Conservation (phyloP, 2,329 filamentous ascomycete genomes). For the Cladosporium phlei region DNA sequence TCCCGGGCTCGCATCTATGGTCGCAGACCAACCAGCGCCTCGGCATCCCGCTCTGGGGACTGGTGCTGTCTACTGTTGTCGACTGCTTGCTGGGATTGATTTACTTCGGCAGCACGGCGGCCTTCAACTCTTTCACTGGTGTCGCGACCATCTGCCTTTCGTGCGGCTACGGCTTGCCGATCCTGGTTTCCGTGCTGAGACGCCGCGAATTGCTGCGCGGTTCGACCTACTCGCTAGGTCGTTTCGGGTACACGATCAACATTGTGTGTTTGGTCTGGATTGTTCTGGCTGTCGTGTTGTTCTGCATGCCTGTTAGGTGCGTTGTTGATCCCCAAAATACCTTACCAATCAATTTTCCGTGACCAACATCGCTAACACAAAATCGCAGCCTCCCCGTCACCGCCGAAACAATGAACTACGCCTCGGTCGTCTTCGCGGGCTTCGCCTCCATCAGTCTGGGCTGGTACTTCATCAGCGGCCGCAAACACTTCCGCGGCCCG, state of each 20-base stretch:
- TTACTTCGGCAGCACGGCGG: conserved; percentile 71
- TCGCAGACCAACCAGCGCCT: conserved; percentile 57
- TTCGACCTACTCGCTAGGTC: conserved; percentile 64
- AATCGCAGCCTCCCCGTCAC: conserved; percentile 12
- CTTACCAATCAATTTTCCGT: too few relatives aligned
- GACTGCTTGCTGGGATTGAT: conserved; percentile 70
- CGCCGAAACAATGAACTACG: conserved; percentile 34
- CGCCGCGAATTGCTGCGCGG: conserved; percentile 61
- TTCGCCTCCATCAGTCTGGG: conserved; percentile 31
- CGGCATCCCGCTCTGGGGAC: conserved; percentile 65
- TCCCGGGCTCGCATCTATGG: conserved; percentile 41
- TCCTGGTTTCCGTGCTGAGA: conserved; percentile 64
- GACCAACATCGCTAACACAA: background rate
- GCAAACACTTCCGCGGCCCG: conserved; percentile 33
- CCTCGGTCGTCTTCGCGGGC: conserved; percentile 24
- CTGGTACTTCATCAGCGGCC: conserved; percentile 33
- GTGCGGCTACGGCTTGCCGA: conserved; percentile 70
- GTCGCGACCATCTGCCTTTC: conserved; percentile 75
- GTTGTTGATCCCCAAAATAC: too few relatives aligned
- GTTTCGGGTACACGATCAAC: conserved; percentile 65
- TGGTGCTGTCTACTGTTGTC: conserved; percentile 63
- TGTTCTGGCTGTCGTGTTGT: conserved; percentile 62
- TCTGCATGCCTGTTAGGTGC: conserved; percentile 61
- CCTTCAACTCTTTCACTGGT: conserved; percentile 75
- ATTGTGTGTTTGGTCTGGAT: conserved; percentile 67